Percentiles rank a stretch among this genome's conserved stretches.
These are phyloP conservation scores for Aspergillus ellipticus DNA, from an alignment of 495 filamentous ascomycete genomes.

Conservation along the genomic window DNA sequence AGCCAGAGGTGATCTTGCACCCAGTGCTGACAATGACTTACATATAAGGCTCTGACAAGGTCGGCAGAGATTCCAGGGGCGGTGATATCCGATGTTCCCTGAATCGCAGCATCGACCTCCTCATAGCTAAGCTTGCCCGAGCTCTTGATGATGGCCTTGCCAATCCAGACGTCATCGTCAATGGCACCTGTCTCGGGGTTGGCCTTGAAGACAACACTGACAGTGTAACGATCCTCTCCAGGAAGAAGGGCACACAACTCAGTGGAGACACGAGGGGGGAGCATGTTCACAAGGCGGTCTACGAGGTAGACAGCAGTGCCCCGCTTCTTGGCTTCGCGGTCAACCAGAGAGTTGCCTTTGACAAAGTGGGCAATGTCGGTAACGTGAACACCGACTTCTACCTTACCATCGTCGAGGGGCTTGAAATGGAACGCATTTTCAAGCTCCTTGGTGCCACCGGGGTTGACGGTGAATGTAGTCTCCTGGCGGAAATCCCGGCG, in stretches of 20 bases:
- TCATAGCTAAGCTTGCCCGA: conserved; percentile 76
- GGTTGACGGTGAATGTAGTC: conserved; percentile 86
- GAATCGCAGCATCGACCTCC: conserved; percentile 76
- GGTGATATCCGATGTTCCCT: conserved; percentile 53
- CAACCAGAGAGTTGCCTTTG: conserved; percentile 91
- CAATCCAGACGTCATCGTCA: conserved; percentile 81
- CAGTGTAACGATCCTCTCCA: conserved; percentile 81
- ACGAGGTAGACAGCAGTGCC: conserved; percentile 93
- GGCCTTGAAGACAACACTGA: conserved; percentile 88
- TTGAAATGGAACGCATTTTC: conserved; percentile 93
- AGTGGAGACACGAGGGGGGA: conserved; percentile 76
- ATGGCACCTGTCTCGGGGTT: conserved; percentile 73
- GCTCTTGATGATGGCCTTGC: conserved; percentile 91
- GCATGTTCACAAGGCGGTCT: conserved; percentile 85
- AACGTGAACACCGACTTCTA: conserved; percentile 95
- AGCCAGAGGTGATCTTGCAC: neutral
- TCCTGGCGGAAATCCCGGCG: conserved; percentile 90
- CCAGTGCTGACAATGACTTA: conserved; percentile 34
- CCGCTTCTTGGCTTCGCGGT: conserved; percentile 96
- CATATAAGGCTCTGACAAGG: conserved; percentile 72
- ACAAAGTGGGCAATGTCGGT: conserved; percentile 96
- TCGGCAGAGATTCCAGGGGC: conserved; percentile 59
- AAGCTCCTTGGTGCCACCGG: conserved; percentile 76
- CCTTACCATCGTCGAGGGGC: conserved; percentile 70
- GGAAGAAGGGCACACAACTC: conserved; percentile 86